phyloP scores from a whole-genome alignment of 2,329 filamentous ascomycete species.

The Tolypocladium paradoxum region DNA sequence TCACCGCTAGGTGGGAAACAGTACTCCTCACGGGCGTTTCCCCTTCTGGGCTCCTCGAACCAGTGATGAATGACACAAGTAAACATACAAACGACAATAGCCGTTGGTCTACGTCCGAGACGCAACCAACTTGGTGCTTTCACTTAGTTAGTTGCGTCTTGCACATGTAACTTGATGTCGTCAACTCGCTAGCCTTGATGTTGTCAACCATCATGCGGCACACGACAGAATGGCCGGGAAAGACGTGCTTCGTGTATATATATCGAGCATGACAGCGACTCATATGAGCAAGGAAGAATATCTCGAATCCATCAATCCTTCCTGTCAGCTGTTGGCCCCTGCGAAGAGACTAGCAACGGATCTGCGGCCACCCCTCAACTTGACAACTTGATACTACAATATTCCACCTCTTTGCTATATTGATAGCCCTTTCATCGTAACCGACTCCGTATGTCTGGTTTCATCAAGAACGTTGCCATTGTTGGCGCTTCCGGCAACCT shows the following conservation, averaged over 20 bases:
- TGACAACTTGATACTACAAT: not conserved
- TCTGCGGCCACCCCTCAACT: no score
- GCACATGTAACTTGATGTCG: no score
- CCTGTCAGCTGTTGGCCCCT: not conserved
- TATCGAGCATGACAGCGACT: not conserved
- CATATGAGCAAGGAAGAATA: not conserved
- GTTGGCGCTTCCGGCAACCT: conserved; percentile 25
- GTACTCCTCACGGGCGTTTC: no score
- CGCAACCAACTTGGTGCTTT: no score
- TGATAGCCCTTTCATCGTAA: not conserved
- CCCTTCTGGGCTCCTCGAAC: no score
- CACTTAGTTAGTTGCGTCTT: no score
- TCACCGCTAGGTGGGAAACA: no score
- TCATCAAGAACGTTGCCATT: conserved; percentile 26
- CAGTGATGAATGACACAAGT: no score
- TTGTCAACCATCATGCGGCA: not conserved
- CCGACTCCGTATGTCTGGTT: conserved; percentile 14
- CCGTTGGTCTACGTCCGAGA: no score
- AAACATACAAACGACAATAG: no score
- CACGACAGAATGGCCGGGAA: not conserved
- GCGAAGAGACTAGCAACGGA: no score
- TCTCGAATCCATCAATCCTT: not conserved
- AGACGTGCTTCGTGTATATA: not conserved
- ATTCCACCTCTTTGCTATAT: not conserved
- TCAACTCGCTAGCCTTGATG: not conserved